These are phyloP conservation scores for Nigrospora sphaerica DNA, from an alignment of 2,329 filamentous ascomycete genomes.

Conservation along the genomic window DNA sequence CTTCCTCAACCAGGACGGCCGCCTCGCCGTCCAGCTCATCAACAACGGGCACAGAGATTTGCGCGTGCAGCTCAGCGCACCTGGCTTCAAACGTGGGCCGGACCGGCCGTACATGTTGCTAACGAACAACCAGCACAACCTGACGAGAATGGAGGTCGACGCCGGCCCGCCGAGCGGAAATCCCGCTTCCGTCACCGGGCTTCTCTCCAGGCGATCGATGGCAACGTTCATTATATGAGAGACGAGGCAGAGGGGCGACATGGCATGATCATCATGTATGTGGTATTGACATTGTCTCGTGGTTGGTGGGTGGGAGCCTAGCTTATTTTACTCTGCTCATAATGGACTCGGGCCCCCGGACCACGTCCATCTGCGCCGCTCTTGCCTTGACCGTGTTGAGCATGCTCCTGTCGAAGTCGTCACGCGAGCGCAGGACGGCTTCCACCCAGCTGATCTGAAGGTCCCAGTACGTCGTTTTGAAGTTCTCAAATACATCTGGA, in stretches of 20 bases:
- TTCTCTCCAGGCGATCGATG: background rate
- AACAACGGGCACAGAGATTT: background rate
- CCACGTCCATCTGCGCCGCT: slow-evolving; percentile 78
- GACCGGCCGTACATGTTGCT: background rate
- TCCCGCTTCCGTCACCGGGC: background rate
- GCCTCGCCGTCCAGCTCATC: background rate
- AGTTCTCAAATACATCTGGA: slow-evolving; percentile 70
- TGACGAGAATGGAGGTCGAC: background rate
- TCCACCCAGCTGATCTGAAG: slow-evolving; percentile 94
- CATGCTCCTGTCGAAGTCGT: slow-evolving; percentile 92
- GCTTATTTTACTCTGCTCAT: slow-evolving; percentile 82
- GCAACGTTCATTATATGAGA: background rate
- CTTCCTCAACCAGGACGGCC: background rate
- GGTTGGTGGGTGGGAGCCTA: background rate
- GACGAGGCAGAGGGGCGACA: background rate
- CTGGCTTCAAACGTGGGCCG: background rate
- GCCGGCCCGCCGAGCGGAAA: background rate
- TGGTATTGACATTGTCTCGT: background rate
- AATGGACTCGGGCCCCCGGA: slow-evolving; percentile 79
- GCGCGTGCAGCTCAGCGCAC: background rate
- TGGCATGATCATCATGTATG: background rate
- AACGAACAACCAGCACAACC: background rate
- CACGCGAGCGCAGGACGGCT: slow-evolving; percentile 74
- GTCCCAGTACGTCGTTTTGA: slow-evolving; percentile 89
- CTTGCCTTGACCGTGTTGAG: slow-evolving; percentile 79